A percentile compares a stretch with the other conserved stretches of the same genome.
These are phyloP conservation scores for Ceratobasidium papillatum DNA, from an alignment of 1,284 basidiomycete species.

Conservation along the genomic window DNA sequence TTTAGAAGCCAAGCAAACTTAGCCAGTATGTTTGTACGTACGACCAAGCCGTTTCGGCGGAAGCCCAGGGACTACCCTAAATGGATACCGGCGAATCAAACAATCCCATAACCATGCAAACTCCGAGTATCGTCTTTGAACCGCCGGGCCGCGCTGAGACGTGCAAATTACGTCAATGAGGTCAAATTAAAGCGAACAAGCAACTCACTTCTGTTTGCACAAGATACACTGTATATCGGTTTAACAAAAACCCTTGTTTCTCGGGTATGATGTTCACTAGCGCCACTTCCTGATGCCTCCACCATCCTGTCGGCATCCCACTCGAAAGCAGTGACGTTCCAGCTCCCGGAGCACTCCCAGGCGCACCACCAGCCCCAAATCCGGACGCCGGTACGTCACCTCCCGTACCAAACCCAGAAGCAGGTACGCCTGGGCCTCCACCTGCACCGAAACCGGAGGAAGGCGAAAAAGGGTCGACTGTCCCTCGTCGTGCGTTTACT, in stretches of 20 bases:
- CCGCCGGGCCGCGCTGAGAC: constrained; percentile 66
- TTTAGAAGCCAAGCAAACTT: background rate
- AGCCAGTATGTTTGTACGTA: constrained; percentile 58
- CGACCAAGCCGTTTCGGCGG: constrained; percentile 92
- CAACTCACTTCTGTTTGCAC: constrained; percentile 77
- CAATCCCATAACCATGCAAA: constrained; percentile 90
- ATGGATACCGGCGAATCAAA: constrained; percentile 82
- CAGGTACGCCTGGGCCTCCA: background rate
- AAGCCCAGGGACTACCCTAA: constrained; percentile 86
- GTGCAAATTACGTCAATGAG: background rate
- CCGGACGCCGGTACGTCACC: background rate
- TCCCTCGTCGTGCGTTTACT: constrained; percentile 50
- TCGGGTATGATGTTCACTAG: constrained; percentile 73
- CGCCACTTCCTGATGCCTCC: constrained; percentile 79
- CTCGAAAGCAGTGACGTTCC: constrained; percentile 70
- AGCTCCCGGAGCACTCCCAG: constrained; percentile 48
- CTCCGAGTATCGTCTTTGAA: constrained; percentile 84
- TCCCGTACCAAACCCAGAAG: constrained; percentile 14
- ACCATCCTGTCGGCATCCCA: constrained; percentile 80
- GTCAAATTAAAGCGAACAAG: background rate
- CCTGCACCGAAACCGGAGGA: background rate
- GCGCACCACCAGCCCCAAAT: constrained; percentile 43
- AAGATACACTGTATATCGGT: constrained; percentile 82
- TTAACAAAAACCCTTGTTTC: constrained; percentile 88
- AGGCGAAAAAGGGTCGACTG: constrained; percentile 33